Conservation (phyloP, 2,329 filamentous ascomycete species). For the Raffaelea ambrosiae region DNA sequence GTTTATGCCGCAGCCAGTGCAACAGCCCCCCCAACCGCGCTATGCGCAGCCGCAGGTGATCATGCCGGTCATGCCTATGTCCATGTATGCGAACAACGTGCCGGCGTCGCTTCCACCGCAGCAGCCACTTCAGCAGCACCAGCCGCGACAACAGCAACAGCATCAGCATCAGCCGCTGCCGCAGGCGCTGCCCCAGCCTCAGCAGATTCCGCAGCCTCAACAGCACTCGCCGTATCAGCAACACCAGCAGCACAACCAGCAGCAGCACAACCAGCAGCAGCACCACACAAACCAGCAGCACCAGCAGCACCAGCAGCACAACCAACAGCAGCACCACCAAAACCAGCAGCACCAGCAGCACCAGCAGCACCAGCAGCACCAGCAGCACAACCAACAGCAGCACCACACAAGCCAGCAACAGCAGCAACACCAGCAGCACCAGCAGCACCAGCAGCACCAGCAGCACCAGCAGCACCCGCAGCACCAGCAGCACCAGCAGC, state of each 20-base stretch:
- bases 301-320: slow-evolving; percentile 14
- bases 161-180: neutral
- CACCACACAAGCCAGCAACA: slow-evolving; percentile 15
- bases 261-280: slow-evolving; percentile 19
- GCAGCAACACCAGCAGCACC: slow-evolving; percentile 14
- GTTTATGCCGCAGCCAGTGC: slow-evolving; percentile 6
- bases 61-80: slow-evolving; percentile 1
- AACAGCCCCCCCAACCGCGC: slow-evolving; percentile 2
- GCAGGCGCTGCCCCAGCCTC: slow-evolving; percentile 7
- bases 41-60: slow-evolving; percentile 5
- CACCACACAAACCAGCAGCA: slow-evolving; percentile 15
- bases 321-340: slow-evolving; percentile 12
- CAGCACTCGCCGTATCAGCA: slow-evolving; percentile 1
- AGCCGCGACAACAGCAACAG: neutral
- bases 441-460: slow-evolving; percentile 11
- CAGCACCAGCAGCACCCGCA: slow-evolving; percentile 17
- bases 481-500: slow-evolving; percentile 15
- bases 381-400: slow-evolving; percentile 19
- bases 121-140: neutral
- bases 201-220: neutral
- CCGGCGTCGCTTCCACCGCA: neutral
- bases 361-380: slow-evolving; percentile 15
- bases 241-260: slow-evolving; percentile 15
- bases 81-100: slow-evolving; percentile 8
- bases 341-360: slow-evolving; percentile 9